phyloP scores from a whole-genome alignment of 257 asterid genomes.

The Eucommia ulmoides region DNA sequence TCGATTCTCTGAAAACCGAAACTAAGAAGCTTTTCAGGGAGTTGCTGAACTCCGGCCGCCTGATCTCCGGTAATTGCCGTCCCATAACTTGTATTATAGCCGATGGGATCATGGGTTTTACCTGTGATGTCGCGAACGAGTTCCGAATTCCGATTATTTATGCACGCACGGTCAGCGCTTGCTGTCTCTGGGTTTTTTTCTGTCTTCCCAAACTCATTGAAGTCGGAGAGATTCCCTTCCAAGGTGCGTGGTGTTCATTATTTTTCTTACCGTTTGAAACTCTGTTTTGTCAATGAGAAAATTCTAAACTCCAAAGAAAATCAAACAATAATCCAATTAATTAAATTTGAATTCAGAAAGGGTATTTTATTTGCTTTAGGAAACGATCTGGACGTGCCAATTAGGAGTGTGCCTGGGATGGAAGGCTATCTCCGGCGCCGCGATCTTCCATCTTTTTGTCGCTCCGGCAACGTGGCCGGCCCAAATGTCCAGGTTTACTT shows the following conservation, averaged over 20 bases:
- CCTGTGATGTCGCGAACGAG: constrained; percentile 49
- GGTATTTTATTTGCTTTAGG: constrained; percentile 16
- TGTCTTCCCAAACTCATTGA: constrained; percentile 35
- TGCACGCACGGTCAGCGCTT: constrained; percentile 40
- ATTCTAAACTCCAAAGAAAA: not conserved
- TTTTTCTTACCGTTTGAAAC: no score
- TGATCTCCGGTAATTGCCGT: constrained; percentile 12
- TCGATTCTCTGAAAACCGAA: constrained; percentile 22
- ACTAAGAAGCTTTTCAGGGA: constrained; percentile 22
- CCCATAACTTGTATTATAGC: constrained; percentile 30
- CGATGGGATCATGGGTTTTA: constrained; percentile 33
- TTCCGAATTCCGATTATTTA: constrained; percentile 42
- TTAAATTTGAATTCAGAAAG: not conserved
- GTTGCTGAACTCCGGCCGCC: constrained; percentile 26
- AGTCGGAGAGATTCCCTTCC: constrained; percentile 43
- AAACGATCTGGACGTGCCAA: constrained; percentile 31
- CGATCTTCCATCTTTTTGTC: constrained; percentile 49
- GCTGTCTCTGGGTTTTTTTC: constrained; percentile 47
- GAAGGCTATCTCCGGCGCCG: constrained; percentile 46
- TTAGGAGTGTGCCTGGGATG: constrained; percentile 56
- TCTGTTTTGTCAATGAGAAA: no score
- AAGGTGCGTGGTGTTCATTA: constrained; percentile 24
- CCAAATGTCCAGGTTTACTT: constrained; percentile 17
- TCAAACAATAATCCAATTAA: not conserved
- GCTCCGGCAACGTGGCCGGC: constrained; percentile 11